Percentiles rank a stretch among this genome's conserved stretches.
Evolutionary conservation across 2,329 filamentous ascomycete species (phyloP).

Genomic region (Pestalotiopsis sp.): DNA sequence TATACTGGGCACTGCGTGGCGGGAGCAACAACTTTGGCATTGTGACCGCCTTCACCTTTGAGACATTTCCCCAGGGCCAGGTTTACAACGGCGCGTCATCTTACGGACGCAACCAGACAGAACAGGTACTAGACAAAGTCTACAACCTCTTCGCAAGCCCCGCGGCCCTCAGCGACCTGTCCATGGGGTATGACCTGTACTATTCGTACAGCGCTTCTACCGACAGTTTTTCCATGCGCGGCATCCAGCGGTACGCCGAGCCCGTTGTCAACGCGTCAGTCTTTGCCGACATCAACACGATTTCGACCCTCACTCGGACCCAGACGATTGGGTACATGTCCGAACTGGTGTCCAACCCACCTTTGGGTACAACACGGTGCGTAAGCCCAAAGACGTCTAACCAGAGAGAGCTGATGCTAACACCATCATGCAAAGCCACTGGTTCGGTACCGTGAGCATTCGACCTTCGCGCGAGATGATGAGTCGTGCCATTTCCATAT

Average conservation of each 20-base stretch:
- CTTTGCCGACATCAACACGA: background rate
- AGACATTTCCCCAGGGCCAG: constrained; percentile 6
- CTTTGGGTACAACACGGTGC: background rate
- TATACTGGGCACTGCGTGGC: constrained; percentile 16
- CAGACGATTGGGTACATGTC: background rate
- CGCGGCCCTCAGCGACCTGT: constrained; percentile 2
- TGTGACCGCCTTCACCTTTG: constrained; percentile 9
- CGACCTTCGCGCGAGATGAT: background rate
- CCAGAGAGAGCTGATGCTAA: background rate
- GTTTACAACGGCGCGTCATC: constrained; percentile 9
- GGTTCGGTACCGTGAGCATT: background rate
- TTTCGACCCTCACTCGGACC: background rate
- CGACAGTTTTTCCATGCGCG: constrained; percentile 6
- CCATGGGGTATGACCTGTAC: constrained; percentile 11
- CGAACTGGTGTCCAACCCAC: background rate
- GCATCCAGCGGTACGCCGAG: constrained; percentile 13
- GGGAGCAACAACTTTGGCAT: constrained; percentile 18
- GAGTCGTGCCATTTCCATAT: background rate
- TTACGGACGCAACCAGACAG: constrained; percentile 9
- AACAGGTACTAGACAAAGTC: constrained; percentile 12
- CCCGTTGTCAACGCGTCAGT: constrained; percentile 9
- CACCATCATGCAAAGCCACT: background rate
- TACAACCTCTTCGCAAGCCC: constrained; percentile 12
- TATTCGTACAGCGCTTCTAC: constrained; percentile 10
- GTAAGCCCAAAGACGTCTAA: background rate